These are phyloP conservation scores for Diplotaxis tenuifolia DNA, from an alignment of 345 rosid genomes.

Conservation along the genomic window DNA sequence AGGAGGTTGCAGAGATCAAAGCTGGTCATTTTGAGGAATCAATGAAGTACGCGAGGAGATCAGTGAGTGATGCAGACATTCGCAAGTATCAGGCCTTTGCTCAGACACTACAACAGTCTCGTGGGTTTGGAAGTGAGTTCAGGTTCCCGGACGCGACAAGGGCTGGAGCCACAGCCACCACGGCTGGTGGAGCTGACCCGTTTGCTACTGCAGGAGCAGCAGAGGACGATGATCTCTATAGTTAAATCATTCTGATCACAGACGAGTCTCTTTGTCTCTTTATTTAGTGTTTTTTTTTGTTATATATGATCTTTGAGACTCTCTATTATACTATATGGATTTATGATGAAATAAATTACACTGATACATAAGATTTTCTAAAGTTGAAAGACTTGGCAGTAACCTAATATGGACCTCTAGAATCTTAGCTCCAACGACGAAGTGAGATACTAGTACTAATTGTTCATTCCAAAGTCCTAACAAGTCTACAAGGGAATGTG, in stretches of 20 bases:
- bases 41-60: conserved; percentile 35
- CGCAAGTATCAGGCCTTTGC: conserved; percentile 40
- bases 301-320: neutral
- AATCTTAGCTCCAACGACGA: neutral
- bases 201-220: conserved; percentile 33
- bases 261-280: neutral
- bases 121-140: conserved; percentile 36
- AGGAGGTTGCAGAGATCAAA: conserved; percentile 41
- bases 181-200: conserved; percentile 20
- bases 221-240: conserved; percentile 38
- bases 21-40: conserved; percentile 40
- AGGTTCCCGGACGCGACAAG: conserved; percentile 37
- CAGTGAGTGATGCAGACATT: conserved; percentile 39
- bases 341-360: neutral
- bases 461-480: too few relatives aligned
- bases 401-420: neutral
- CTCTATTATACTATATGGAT: neutral
- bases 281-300: neutral
- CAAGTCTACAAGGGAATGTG: too few relatives aligned
- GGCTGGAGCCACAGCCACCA: conserved; percentile 32
- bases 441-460: neutral
- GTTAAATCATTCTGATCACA: neutral
- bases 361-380: neutral
- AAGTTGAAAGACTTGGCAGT: neutral
- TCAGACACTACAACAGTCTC: conserved; percentile 38